These are phyloP conservation scores for Wickerhamomyces canadensis DNA, from an alignment of 805 yeast species.

Conservation along the genomic window DNA sequence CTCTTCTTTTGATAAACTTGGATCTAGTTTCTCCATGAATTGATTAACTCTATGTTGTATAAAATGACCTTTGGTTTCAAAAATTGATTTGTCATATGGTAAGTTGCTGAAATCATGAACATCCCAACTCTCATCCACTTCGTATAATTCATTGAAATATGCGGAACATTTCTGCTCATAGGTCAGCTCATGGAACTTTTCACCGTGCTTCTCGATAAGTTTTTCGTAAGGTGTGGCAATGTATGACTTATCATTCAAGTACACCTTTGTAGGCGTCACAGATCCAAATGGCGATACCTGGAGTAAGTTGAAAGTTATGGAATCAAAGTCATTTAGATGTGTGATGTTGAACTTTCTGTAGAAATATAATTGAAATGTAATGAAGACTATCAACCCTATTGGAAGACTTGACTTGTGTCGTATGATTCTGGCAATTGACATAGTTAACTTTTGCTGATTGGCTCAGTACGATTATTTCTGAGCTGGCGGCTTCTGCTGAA, in stretches of 20 bases:
- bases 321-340: too few species aligned
- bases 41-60: slow-evolving; percentile 7
- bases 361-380: background rate
- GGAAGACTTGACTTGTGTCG: too few species aligned
- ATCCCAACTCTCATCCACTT: slow-evolving; percentile 18
- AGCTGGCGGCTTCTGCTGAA: too few species aligned
- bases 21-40: background rate
- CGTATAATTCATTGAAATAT: slow-evolving; percentile 25
- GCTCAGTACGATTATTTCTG: too few species aligned
- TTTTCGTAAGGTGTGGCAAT: background rate
- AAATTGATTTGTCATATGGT: slow-evolving; percentile 16
- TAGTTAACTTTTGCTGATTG: too few species aligned
- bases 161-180: slow-evolving; percentile 24
- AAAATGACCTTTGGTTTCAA: slow-evolving; percentile 15
- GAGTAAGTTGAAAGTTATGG: too few species aligned
- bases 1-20: slow-evolving; percentile 5
- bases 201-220: background rate
- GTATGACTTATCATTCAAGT: background rate
- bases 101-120: slow-evolving; percentile 15
- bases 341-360: too few species aligned
- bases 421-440: too few species aligned
- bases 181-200: background rate
- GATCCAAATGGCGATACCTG: too few species aligned
- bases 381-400: background rate
- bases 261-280: too few species aligned